Evolutionary conservation across 768 basidiomycete species (phyloP).

Genomic region (Russula sp.): DNA sequence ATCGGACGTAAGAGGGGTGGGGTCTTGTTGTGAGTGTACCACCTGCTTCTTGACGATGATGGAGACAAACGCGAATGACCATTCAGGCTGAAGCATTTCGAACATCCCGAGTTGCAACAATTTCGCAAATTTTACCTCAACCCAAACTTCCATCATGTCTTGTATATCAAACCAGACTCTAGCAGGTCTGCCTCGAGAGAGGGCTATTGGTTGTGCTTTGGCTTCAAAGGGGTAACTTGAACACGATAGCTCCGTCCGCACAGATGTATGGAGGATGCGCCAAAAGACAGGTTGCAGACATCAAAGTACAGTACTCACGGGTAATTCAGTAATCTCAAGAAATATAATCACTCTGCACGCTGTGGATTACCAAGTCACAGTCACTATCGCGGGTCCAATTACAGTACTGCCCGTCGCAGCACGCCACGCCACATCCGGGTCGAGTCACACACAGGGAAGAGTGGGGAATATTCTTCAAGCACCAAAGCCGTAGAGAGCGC

Average conservation of each 20-base stretch:
- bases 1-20: constrained; percentile 42
- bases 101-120: constrained; percentile 60
- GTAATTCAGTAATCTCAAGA: neutral
- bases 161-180: constrained; percentile 72
- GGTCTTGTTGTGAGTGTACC: constrained; percentile 47
- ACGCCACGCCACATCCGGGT: neutral
- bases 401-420: neutral
- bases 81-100: constrained; percentile 77
- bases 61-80: constrained; percentile 8
- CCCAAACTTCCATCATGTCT: constrained; percentile 60
- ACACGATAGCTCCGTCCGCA: neutral
- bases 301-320: neutral
- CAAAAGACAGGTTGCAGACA: neutral
- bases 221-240: constrained; percentile 38
- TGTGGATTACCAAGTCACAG: neutral
- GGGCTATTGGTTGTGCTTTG: constrained; percentile 81
- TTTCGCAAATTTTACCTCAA: constrained; percentile 57
- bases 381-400: neutral
- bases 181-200: constrained; percentile 76
- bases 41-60: constrained; percentile 14
- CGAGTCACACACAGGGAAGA: neutral
- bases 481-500: constrained; percentile 55
- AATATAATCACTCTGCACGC: neutral
- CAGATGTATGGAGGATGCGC: neutral
- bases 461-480: constrained; percentile 27